Evolutionary conservation across 768 basidiomycete species (phyloP).

Genomic region (Mycena rebaudengoi): DNA sequence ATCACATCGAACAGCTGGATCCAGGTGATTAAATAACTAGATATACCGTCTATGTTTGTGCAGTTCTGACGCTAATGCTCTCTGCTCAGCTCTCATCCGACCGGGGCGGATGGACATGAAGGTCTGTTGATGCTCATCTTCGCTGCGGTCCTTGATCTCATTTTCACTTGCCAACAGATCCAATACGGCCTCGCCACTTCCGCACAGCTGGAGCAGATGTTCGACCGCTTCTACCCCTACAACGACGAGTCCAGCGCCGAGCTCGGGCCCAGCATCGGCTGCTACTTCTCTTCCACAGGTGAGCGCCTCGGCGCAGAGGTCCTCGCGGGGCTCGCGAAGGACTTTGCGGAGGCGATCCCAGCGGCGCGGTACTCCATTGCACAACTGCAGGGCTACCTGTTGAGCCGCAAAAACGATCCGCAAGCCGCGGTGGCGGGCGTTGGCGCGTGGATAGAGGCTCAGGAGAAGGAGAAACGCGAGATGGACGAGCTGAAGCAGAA

Average conservation of each 20-base stretch:
- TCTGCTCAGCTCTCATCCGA: constrained; percentile 34
- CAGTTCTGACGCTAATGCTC: not conserved
- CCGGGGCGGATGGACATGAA: constrained; percentile 43
- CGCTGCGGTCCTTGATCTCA: not conserved
- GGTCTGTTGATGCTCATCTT: constrained; percentile 10
- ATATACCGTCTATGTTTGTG: not conserved
- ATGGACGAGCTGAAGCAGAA: constrained; percentile 21
- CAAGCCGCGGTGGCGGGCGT: constrained; percentile 18
- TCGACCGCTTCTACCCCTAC: constrained; percentile 36
- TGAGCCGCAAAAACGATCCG: constrained; percentile 30
- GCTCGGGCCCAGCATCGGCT: constrained; percentile 5
- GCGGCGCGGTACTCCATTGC: constrained; percentile 41
- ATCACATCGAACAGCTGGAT: constrained; percentile 43
- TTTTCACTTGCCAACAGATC: not conserved
- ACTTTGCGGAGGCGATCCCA: constrained; percentile 40
- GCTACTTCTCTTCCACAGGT: constrained; percentile 20
- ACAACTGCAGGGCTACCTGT: constrained; percentile 48
- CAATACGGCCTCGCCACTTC: constrained; percentile 35
- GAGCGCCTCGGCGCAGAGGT: not conserved
- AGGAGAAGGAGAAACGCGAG: constrained; percentile 20
- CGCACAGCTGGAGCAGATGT: constrained; percentile 37
- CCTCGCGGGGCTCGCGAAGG: constrained; percentile 22
- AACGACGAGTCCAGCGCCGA: not conserved
- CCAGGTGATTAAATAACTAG: constrained; percentile 16
- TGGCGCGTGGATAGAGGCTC: constrained; percentile 14